Conservation (phyloP, 768 basidiomycete species). For the Auriscalpium orientale region DNA sequence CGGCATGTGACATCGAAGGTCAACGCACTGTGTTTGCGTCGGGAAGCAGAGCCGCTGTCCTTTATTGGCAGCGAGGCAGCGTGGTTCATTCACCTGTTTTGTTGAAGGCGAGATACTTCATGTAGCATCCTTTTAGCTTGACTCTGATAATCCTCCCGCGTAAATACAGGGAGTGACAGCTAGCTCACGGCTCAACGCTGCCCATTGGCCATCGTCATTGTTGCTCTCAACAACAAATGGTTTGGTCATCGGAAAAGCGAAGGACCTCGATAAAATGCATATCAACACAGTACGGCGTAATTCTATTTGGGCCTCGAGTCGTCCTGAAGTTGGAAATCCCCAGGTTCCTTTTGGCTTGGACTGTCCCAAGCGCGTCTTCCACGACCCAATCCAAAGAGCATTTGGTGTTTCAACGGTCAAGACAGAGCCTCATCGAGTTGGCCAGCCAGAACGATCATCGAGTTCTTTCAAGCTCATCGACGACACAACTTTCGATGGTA, state of each 20-base stretch:
- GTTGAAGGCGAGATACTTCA: constrained; percentile 42
- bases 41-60: constrained; percentile 59
- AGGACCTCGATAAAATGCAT: constrained; percentile 70
- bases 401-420: constrained; percentile 63
- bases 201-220: constrained; percentile 44
- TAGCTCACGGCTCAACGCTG: constrained; percentile 46
- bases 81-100: constrained; percentile 64
- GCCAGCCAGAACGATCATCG: constrained; percentile 35
- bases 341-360: constrained; percentile 69
- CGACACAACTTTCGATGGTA: constrained; percentile 50
- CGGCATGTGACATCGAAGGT: constrained; percentile 46
- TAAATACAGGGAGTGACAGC: constrained; percentile 36
- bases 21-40: constrained; percentile 58
- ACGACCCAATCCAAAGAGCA: constrained; percentile 43
- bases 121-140: neutral
- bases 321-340: neutral
- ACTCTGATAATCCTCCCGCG: neutral
- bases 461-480: constrained; percentile 64
- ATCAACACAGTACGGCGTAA: constrained; percentile 55
- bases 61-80: constrained; percentile 60
- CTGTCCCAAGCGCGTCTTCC: constrained; percentile 59
- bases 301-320: no score
- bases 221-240: constrained; percentile 46
- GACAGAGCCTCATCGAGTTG: constrained; percentile 46
- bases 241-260: constrained; percentile 59